These are phyloP conservation scores for Dioszegia crocea DNA, from an alignment of 768 basidiomycete species.

Conservation along the genomic window DNA sequence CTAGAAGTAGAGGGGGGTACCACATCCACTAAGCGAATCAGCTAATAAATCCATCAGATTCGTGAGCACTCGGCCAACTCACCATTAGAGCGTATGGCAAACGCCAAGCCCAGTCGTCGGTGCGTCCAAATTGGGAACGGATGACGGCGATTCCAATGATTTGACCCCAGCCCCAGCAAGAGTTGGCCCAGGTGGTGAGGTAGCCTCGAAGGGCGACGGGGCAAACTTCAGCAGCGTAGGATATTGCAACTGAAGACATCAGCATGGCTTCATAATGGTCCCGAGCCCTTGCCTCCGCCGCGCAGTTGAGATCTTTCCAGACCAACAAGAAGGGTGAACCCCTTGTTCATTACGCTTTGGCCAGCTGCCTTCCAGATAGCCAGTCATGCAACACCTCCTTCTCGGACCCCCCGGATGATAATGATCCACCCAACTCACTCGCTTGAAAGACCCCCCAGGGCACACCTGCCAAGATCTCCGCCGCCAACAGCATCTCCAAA, in stretches of 20 bases:
- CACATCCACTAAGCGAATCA: slow-evolving; percentile 39
- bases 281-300: no score
- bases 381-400: no score
- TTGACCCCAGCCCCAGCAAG: slow-evolving; percentile 51
- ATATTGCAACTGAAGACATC: slow-evolving; percentile 29
- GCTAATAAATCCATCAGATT: slow-evolving; percentile 11
- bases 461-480: slow-evolving; percentile 48
- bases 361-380: no score
- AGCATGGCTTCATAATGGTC: no score
- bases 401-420: neutral
- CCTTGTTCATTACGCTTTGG: no score
- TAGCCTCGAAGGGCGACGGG: slow-evolving; percentile 47
- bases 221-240: slow-evolving; percentile 48
- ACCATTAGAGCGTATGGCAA: slow-evolving; percentile 26
- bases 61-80: no score
- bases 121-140: slow-evolving; percentile 33
- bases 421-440: slow-evolving; percentile 13
- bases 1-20: slow-evolving; percentile 33
- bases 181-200: slow-evolving; percentile 46
- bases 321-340: no score
- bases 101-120: slow-evolving; percentile 37
- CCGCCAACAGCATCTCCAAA: slow-evolving; percentile 31
- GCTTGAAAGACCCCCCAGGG: slow-evolving; percentile 49
- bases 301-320: no score
- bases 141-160: slow-evolving; percentile 46